These are phyloP conservation scores for Globisporangium spiculum DNA, from an alignment of 352 stramenopile genomes.

Conservation along the genomic window DNA sequence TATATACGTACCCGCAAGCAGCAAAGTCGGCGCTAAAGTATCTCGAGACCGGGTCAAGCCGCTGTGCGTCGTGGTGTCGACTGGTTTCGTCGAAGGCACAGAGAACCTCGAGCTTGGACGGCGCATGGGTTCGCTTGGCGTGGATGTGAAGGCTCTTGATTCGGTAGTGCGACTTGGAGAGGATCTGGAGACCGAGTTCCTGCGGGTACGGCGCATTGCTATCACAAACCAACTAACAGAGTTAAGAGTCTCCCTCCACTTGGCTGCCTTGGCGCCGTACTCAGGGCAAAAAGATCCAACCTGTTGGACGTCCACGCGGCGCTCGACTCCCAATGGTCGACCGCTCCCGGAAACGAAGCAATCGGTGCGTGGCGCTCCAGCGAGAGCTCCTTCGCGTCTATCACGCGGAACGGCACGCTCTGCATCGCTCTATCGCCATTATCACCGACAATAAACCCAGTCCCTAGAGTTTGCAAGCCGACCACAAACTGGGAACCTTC, in stretches of 20 bases:
- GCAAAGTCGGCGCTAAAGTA: conserved; percentile 32
- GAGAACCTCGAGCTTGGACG: conserved; percentile 12
- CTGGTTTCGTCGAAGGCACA: neutral
- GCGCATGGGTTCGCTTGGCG: conserved; percentile 3
- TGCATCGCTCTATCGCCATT: conserved; percentile 6
- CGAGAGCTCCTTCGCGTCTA: conserved; percentile 9
- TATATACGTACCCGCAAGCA: conserved; percentile 22
- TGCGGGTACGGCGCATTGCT: conserved; percentile 13
- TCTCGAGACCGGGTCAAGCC: conserved; percentile 25
- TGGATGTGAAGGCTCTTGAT: conserved; percentile 12
- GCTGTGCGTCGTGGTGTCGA: neutral
- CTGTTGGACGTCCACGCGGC: conserved; percentile 14
- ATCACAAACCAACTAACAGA: neutral
- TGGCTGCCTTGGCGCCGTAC: too few relatives aligned
- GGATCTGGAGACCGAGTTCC: conserved; percentile 19
- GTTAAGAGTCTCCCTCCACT: too few relatives aligned
- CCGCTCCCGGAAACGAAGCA: conserved; percentile 3
- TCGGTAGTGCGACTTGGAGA: neutral
- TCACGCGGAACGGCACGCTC: conserved; percentile 18
- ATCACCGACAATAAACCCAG: too few relatives aligned
- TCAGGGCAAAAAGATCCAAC: neutral
- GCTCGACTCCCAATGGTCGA: neutral
- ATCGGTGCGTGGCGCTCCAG: neutral
- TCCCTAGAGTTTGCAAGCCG: neutral
- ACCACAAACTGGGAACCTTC: neutral